Conservation (phyloP, 208 protist species). For the Crithidia fasciculata region DNA sequence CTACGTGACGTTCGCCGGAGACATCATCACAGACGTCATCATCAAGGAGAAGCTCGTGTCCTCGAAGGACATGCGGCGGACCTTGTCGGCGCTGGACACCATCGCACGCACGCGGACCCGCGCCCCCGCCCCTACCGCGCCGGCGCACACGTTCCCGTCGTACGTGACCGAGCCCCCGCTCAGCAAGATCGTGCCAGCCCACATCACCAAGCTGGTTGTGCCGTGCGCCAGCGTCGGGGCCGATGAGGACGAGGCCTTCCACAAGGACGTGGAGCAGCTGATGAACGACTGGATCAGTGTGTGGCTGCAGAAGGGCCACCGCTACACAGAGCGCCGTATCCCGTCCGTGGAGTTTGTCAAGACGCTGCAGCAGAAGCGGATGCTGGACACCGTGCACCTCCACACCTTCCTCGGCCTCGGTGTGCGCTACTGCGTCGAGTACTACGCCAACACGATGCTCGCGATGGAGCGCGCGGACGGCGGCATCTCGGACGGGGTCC, state of each 20-base stretch:
- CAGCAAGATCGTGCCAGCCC: constrained; percentile 48
- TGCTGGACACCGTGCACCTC: constrained; percentile 85
- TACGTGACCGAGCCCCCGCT: constrained; percentile 58
- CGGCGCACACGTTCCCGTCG: constrained; percentile 36
- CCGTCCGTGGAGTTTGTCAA: constrained; percentile 74
- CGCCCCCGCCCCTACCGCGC: constrained; percentile 18
- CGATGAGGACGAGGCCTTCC: constrained; percentile 52
- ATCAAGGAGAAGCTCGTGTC: constrained; percentile 80
- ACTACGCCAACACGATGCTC: constrained; percentile 81
- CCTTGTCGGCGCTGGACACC: constrained; percentile 74
- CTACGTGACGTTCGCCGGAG: constrained; percentile 78
- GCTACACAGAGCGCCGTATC: constrained; percentile 50
- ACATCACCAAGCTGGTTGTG: constrained; percentile 61
- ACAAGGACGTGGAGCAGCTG: constrained; percentile 57
- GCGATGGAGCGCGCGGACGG: constrained; percentile 76
- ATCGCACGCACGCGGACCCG: constrained; percentile 57
- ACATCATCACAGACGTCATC: constrained; percentile 76
- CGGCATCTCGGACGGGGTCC: constrained; percentile 19
- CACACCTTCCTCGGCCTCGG: constrained; percentile 82
- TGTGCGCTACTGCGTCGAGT: constrained; percentile 90
- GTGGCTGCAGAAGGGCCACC: constrained; percentile 48
- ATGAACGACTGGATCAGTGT: constrained; percentile 88
- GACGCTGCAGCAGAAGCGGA: constrained; percentile 78
- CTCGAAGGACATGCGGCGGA: constrained; percentile 65
- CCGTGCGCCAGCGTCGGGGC: constrained; percentile 40